Conservation (phyloP, 106 monocot species). For the Gastrodia elata region DNA sequence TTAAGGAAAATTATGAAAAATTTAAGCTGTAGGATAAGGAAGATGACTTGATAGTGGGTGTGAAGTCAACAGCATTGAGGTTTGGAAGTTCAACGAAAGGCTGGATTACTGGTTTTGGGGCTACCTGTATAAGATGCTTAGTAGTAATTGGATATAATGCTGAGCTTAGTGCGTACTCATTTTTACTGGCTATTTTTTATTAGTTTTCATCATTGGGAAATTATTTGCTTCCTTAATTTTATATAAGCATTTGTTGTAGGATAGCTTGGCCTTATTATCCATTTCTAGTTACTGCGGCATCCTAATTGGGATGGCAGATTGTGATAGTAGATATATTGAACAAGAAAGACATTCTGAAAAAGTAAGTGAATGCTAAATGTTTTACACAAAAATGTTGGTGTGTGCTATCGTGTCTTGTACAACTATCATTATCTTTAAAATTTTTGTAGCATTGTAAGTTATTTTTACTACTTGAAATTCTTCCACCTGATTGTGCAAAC, state of each 20-base stretch:
- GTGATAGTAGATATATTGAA: constrained; percentile 67
- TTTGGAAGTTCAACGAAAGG: constrained; percentile 67
- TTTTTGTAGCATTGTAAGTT: too few relatives aligned
- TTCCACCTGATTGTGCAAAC: too few relatives aligned
- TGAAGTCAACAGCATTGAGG: constrained; percentile 96
- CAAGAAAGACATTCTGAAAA: constrained; percentile 75
- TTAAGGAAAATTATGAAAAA: too few relatives aligned
- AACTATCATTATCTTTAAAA: too few relatives aligned
- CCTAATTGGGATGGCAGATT: constrained; percentile 90
- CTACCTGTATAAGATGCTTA: constrained; percentile 58
- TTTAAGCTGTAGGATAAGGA: constrained; percentile 67
- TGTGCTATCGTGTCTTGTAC: too few relatives aligned
- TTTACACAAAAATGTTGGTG: too few relatives aligned
- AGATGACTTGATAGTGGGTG: constrained; percentile 87
- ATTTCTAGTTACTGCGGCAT: constrained; percentile 50
- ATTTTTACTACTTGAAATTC: too few relatives aligned
- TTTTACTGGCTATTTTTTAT: neutral
- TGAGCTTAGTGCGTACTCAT: constrained; percentile 51
- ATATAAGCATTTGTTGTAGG: constrained; percentile 13
- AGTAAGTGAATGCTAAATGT: constrained; percentile 30
- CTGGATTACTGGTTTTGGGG: constrained; percentile 78
- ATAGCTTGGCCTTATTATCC: constrained; percentile 87
- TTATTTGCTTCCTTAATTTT: neutral
- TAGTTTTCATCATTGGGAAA: neutral
- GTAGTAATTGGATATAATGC: constrained; percentile 72